Conservation (phyloP, 306 rosid species). For the Fragaria nilgerrensis region DNA sequence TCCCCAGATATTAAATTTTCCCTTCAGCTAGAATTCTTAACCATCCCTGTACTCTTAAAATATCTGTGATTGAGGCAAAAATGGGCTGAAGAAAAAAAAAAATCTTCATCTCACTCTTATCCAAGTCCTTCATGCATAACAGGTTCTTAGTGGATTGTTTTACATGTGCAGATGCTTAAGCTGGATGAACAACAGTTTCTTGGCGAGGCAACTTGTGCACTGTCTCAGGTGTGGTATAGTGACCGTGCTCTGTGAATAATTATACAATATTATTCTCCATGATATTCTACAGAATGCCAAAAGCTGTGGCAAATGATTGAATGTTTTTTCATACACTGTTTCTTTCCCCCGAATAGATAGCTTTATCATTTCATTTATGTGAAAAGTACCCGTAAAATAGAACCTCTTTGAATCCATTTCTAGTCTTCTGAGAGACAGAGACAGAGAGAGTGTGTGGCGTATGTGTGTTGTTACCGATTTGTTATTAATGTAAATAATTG, state of each 20-base stretch:
- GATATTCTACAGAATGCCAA: neutral
- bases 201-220: constrained; percentile 84
- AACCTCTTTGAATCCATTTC: neutral
- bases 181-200: constrained; percentile 96
- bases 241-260: neutral
- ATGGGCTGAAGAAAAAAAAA: neutral
- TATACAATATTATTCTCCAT: neutral
- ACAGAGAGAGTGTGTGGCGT: too few relatives aligned
- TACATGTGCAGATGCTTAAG: constrained; percentile 77
- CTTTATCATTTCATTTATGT: neutral
- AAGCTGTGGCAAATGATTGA: neutral
- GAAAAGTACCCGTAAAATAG: neutral
- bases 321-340: too few relatives aligned
- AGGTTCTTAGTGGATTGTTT: constrained; percentile 12
- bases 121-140: constrained; percentile 3
- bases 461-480: constrained; percentile 16
- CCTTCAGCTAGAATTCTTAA: neutral
- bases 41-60: neutral
- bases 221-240: constrained; percentile 72
- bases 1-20: constrained; percentile 11
- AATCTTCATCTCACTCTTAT: neutral
- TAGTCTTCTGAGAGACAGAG: neutral
- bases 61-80: neutral
- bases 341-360: neutral
- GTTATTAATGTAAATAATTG: constrained; percentile 11